Base-by-base conservation (phyloP, 169 alveolate species). In the Plasmodium vinckei region DNA sequence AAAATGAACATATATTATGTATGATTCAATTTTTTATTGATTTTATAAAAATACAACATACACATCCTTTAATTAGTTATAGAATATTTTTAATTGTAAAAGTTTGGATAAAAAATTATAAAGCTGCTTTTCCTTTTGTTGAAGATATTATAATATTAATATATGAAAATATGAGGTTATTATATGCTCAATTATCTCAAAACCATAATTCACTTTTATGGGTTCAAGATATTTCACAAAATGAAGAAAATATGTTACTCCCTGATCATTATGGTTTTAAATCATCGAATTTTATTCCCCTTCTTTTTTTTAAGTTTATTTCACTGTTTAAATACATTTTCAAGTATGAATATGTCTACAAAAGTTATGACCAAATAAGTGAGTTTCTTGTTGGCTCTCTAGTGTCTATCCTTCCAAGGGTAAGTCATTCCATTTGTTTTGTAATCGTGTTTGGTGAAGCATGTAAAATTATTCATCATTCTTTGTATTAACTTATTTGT, bases 61-160 rank as follows among this genome's bases (percentile, higher is more conserved):
- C 82, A 2, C 89, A 79, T 17, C 89, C 89, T 15, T 54, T 79
- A 56, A 59, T 79, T 47, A 79, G 89, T 49, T 79, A 79, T 59
- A 57, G 89, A 12, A 79, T 79, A 39, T 70, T 72, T 2, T 27
- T 67, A 13, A 79, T 79, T 9, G 21, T 79, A 65, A 79, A 79
- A 79, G 23, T 67, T 6, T 79, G 89, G 89, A 9, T 67, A 17
- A 67, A 79, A 39, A 54, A 54, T 33, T 79, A 53, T 47, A 79
- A 79, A 71, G 59, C 60, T 5, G 65, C 89, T 49, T 79, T 79
- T 67, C 84, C 89, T 15, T 79, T 79, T 71, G 44, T 79, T 39
- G 82, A 79, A 7, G 82, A 79, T 17, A 23, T 79, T n/a, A 17
- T 60, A n/a, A 39, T 79, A 9, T 72, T 79, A 9, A 79, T 79